Evolutionary conservation across 176 grass and related monocot species (phyloP), one percentile per base, ranked within the genome.

Genomic region (Pontederia paniculata): DNA sequence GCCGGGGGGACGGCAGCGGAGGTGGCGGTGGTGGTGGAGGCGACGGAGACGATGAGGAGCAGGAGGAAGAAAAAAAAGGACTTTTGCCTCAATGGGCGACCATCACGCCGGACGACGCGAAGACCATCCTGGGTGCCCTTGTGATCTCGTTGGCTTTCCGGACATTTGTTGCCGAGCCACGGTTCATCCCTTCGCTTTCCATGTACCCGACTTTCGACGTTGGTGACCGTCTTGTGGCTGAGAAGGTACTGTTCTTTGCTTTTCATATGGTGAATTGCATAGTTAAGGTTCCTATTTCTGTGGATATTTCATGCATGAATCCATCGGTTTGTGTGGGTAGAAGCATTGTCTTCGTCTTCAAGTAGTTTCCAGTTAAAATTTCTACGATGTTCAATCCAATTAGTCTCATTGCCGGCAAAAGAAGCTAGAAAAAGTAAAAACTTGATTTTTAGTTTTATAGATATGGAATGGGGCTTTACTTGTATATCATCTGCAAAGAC

Each of bases 181-280:
- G 91, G 57, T 97, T 90, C 80, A 89, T 97, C 42, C 86, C 91
- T n/a, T 97, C 91, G 3, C 83, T 90, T 60, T 97, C 91, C 41
- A 97, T 97, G 91, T 89, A 83, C 54, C 86, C 91, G 16, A 90
- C 83, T 21, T 87, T 77, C 17, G 79, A 84, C 50, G 64, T 90
- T 16, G 91, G 91, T 13, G 91, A 97, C 65, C 91, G 91, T 48
- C 75, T 97, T 45, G 91, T 97, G 8, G 91, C 91, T 0, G 91
- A 97, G 65, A 97, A 97, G 80, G 91, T 90, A 17, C 12, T 37
- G n/a, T 42, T 21, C 17, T 21, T 22, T n/a, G 17, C n/a, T 43
- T 16, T 37, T 3, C 28, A 37, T 37, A 37, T 37, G 3, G 28
- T 37, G 28, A 37, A 37, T 37, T 37, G 28, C 28, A 37, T 37